Evolutionary conservation across 2,329 filamentous ascomycete genomes (phyloP), one percentile per base, ranked within the genome.

Genomic region (Aspergillus viridinutans): DNA sequence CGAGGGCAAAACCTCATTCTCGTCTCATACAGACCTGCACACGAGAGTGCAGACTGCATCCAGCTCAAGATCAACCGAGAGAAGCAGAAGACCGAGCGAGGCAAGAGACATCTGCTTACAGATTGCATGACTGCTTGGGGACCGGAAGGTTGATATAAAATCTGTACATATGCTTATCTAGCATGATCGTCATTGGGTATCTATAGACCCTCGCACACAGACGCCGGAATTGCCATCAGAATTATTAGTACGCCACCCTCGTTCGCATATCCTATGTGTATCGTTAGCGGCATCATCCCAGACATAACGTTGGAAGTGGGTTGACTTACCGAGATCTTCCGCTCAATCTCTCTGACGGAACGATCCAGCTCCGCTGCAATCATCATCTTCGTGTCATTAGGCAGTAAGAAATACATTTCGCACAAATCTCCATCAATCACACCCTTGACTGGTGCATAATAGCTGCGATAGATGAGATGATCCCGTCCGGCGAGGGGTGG

Each of bases 371-470:
- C 93, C 52, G 84, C 92, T 2, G 93, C 93, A 78, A 99, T 96
- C 85, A 92, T 92, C 75, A 91, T 87, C 81, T 97, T 96, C 80
- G 90, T 92, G 68, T 97, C 93, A 64, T 87, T 89, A 26, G 89
- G 83, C 59, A 99, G 80, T 58, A 94, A 78, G 57, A 91, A 85
- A 75, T 91, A 99, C 64, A 92, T 85, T 80, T 99, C 94, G 68
- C 94, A 96, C 43, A 99, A 80, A 76, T 99, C 94, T 28, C 94
- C 94, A 74, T 99, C 94, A 67, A 99, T 96, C 28, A 95, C 87
- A 8, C 92, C 92, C 81, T 99, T 99, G 45, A 96, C 91, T 0
- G 94, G 95, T 6, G 90, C 91, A 73, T 97, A 99, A 76, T 97
- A 99, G 62, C 92, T 87, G 61, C 95, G 84, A 74, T 96, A 99